These are phyloP conservation scores for Sphagnum contortum DNA, from an alignment of 225 moss, liverwort and hornwort species.

Conservation along the genomic window DNA sequence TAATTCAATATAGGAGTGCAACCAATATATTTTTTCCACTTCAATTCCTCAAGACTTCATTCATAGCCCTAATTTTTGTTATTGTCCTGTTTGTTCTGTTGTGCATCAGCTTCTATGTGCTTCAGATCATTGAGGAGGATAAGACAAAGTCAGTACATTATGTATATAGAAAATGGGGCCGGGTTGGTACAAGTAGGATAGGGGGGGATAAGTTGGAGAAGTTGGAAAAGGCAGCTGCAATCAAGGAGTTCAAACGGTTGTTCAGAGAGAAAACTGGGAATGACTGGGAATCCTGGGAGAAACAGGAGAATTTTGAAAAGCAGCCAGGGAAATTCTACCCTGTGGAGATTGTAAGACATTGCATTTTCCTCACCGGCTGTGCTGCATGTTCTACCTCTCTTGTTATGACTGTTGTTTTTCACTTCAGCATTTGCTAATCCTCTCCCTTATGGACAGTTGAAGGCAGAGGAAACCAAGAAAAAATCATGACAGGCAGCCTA, in stretches of 20 bases:
- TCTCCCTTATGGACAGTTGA: no score
- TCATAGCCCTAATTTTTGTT: not conserved
- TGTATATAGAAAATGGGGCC: constrained; percentile 95
- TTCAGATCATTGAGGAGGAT: constrained; percentile 88
- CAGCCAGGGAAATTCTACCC: constrained; percentile 83
- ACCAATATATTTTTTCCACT: not conserved
- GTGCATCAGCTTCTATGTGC: constrained; percentile 69
- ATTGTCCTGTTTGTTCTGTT: not conserved
- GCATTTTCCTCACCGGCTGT: no score
- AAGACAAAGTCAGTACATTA: constrained; percentile 40
- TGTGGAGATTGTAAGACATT: constrained; percentile 73
- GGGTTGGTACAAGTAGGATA: constrained; percentile 72
- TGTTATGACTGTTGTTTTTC: no score
- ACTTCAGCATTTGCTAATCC: no score
- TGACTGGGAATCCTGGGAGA: constrained; percentile 66
- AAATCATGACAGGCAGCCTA: no score
- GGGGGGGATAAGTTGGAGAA: constrained; percentile 74
- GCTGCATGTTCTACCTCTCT: no score
- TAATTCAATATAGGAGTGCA: no score
- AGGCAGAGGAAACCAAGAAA: no score
- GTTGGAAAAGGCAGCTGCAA: constrained; percentile 45
- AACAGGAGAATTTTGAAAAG: constrained; percentile 68
- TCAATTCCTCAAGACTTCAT: not conserved
- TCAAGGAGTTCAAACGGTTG: constrained; percentile 74
- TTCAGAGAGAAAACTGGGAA: constrained; percentile 90